Evolutionary conservation across 2,329 filamentous ascomycete genomes (phyloP), one percentile per base, ranked within the genome.

Genomic region (Botrytis cinerea): DNA sequence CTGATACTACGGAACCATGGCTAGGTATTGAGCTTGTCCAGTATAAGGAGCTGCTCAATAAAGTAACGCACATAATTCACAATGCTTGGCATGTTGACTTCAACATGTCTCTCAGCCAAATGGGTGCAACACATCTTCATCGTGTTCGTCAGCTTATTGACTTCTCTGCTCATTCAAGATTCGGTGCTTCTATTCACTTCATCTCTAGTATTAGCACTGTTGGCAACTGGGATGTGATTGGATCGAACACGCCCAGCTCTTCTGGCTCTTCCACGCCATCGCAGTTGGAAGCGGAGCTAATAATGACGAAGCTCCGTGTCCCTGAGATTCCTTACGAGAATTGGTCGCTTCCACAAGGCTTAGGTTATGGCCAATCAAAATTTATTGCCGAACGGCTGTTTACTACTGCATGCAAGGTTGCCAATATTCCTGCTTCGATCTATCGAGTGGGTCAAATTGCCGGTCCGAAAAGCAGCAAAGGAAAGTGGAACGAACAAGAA

Each of bases 361-460:
- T 70, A 18, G 78, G 77, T 9, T 79, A 79, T 79, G 48, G 79
- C 73, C 10, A 80, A 70, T 46, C 75, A 20, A 79, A 79, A 73
- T 75, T 75, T 45, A 62, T 80, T 25, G 77, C 78, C 14, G 75
- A 79, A 3, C 77, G 84, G 2, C 80, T 87, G 22, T 79, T 87
- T 0, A 83, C 85, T 48, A 45, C 73, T 4, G 82, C 83, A 5
- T 83, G 83, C 1, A 76, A 79, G 0, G 76, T 77, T 45, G 80
- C 81, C 0, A 82, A 81, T 35, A 80, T 87, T 5, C 81, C 82
- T 0, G 79, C 81, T 2, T 81, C 81, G 7, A 78, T 84, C 25
- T 81, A 85, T 45, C 83, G 86, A 1, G 83, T 87, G 0, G 85
- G 85, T 0, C 86, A 87, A 78, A 83, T 87, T 57, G 85, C 80